Percentiles rank a stretch among this genome's conserved stretches.
Conservation (phyloP, 2,329 filamentous ascomycete species). For the Dactylellina drechsleri region DNA sequence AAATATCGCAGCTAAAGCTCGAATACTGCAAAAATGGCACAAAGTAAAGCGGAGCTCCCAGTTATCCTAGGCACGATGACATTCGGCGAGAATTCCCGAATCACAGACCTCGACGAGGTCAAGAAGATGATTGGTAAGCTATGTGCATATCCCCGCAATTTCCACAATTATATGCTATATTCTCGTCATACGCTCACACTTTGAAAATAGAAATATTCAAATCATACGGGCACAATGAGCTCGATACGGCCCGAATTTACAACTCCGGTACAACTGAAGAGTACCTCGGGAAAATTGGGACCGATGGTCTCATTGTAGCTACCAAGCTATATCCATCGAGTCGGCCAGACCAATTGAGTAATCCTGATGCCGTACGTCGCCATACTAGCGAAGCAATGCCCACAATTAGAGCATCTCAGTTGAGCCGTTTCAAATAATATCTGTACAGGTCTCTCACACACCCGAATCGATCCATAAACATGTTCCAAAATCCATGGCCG, state of each 20-base stretch:
- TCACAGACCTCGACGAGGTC: slow-evolving; percentile 37
- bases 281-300: slow-evolving; percentile 50
- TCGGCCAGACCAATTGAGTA: slow-evolving; percentile 15
- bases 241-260: slow-evolving; percentile 53
- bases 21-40: slow-evolving; percentile 18
- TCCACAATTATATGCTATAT: background rate
- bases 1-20: too few relatives aligned
- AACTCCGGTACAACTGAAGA: slow-evolving; percentile 41
- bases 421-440: background rate
- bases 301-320: slow-evolving; percentile 29
- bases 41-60: slow-evolving; percentile 41
- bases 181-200: too few relatives aligned
- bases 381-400: background rate
- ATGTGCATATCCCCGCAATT: background rate
- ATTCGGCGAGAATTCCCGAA: slow-evolving; percentile 42
- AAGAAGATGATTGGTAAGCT: slow-evolving; percentile 32
- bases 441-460: slow-evolving; percentile 25
- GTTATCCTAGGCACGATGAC: slow-evolving; percentile 52
- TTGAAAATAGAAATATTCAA: slow-evolving; percentile 41
- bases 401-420: background rate
- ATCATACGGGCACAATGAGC: slow-evolving; percentile 48
- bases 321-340: slow-evolving; percentile 45
- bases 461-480: slow-evolving; percentile 38
- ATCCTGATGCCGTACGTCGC: slow-evolving; percentile 28
- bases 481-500: slow-evolving; percentile 21